A percentile compares a stretch with the other conserved stretches of the same genome.
phyloP scores from a whole-genome alignment of 1,139 yeast genomes.

The Candida sojae region DNA sequence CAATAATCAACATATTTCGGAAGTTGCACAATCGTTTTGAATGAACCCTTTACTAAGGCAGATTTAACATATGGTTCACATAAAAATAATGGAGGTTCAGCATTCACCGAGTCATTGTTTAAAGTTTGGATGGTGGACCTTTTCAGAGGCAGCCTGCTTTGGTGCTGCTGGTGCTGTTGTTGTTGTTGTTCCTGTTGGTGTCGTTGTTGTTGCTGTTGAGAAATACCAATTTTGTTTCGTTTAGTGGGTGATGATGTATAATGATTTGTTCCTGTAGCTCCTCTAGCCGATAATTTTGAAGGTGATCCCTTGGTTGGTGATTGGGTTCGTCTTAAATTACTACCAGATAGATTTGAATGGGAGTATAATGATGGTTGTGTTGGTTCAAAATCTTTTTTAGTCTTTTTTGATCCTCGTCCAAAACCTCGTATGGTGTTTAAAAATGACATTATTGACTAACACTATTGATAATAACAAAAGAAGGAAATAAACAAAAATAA shows the following conservation, averaged over 20 bases:
- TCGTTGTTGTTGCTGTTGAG: constrained; percentile 18
- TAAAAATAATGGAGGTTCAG: constrained; percentile 60
- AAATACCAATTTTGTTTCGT: constrained; percentile 24
- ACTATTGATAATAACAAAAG: background rate
- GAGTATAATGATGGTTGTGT: constrained; percentile 28
- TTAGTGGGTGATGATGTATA: constrained; percentile 33
- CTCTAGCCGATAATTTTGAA: constrained; percentile 24
- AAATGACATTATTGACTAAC: constrained; percentile 37
- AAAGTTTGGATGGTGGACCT: constrained; percentile 18
- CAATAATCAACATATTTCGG: constrained; percentile 94
- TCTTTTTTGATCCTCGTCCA: constrained; percentile 63
- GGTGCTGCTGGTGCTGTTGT: constrained; percentile 11
- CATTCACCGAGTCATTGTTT: constrained; percentile 3
- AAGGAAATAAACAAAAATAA: background rate
- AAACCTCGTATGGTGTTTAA: constrained; percentile 57
- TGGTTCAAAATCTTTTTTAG: constrained; percentile 44
- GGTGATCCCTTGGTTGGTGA: constrained; percentile 31
- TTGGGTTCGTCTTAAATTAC: constrained; percentile 39
- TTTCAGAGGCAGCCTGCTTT: constrained; percentile 4
- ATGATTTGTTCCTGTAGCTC: constrained; percentile 1
- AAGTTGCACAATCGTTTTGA: constrained; percentile 89
- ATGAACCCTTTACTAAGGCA: constrained; percentile 95
- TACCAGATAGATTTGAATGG: constrained; percentile 32
- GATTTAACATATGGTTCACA: constrained; percentile 94
- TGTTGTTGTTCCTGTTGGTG: constrained; percentile 24